These are phyloP conservation scores for Xylaria multiplex DNA, from an alignment of 2,329 filamentous ascomycete species.

Conservation along the genomic window DNA sequence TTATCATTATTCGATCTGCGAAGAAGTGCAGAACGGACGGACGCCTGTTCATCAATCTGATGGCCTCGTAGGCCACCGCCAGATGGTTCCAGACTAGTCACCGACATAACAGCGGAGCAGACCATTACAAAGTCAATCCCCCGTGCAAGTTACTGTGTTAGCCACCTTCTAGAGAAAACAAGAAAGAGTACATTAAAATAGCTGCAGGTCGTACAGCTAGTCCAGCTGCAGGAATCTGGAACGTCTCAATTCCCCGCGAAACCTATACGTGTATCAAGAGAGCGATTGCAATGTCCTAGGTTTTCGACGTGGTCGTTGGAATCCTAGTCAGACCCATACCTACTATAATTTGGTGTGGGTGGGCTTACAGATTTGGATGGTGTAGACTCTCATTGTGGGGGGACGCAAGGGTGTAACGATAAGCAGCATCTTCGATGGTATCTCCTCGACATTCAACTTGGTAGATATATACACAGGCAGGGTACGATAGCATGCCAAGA, in stretches of 20 bases:
- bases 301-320: slow-evolving; percentile 17
- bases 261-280: slow-evolving; percentile 4
- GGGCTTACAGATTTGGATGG: slow-evolving; percentile 7
- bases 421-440: neutral
- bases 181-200: neutral
- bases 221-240: neutral
- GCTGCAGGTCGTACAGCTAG: slow-evolving; percentile 5
- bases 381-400: slow-evolving; percentile 4
- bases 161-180: neutral
- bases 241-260: slow-evolving; percentile 2
- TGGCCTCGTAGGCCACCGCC: slow-evolving; percentile 30
- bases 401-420: slow-evolving; percentile 14
- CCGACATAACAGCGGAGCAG: slow-evolving; percentile 40
- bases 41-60: slow-evolving; percentile 26
- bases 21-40: slow-evolving; percentile 33
- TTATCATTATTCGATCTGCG: slow-evolving; percentile 18
- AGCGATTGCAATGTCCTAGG: slow-evolving; percentile 4
- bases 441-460: slow-evolving; percentile 9
- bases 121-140: slow-evolving; percentile 31
- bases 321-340: slow-evolving; percentile 12
- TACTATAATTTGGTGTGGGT: neutral
- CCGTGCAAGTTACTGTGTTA: slow-evolving; percentile 14
- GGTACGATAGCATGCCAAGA: slow-evolving; percentile 1
- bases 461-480: slow-evolving; percentile 2
- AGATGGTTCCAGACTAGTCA: slow-evolving; percentile 23